Conservation (phyloP, 2,329 filamentous ascomycete species). For the Sphaerostilbella broomeana region DNA sequence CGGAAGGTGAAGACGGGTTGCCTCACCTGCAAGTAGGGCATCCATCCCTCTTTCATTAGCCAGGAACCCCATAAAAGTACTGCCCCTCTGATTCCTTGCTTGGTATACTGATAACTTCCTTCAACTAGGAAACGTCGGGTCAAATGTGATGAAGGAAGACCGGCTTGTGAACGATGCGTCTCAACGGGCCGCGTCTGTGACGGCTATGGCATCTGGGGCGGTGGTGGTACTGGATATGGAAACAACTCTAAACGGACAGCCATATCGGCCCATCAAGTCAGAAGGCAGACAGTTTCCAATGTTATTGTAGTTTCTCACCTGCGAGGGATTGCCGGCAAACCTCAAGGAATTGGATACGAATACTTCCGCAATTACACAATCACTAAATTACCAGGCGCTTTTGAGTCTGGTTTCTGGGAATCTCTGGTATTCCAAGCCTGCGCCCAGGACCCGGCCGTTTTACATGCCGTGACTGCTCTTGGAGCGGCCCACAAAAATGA, state of each 20-base stretch:
- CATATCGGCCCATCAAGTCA: neutral
- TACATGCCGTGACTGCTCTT: slow-evolving; percentile 36
- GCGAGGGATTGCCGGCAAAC: slow-evolving; percentile 1
- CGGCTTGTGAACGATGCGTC: slow-evolving; percentile 16
- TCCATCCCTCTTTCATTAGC: slow-evolving; percentile 4
- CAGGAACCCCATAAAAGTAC: neutral
- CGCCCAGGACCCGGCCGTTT: slow-evolving; percentile 31
- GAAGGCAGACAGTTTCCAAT: too few relatives aligned
- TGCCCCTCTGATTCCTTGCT: too few relatives aligned
- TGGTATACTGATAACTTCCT: neutral
- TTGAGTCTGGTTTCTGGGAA: slow-evolving; percentile 32
- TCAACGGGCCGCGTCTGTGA: slow-evolving; percentile 23
- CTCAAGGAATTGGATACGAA: slow-evolving; percentile 17
- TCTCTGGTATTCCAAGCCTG: slow-evolving; percentile 33
- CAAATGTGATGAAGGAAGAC: slow-evolving; percentile 32
- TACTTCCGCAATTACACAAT: slow-evolving; percentile 16
- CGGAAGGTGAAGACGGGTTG: slow-evolving; percentile 23
- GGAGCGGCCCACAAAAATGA: slow-evolving; percentile 28
- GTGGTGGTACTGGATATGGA: slow-evolving; percentile 9
- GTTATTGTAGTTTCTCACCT: slow-evolving; percentile 5
- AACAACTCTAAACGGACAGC: neutral
- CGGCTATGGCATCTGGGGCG: slow-evolving; percentile 32
- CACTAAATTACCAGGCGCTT: slow-evolving; percentile 29
- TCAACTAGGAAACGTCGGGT: slow-evolving; percentile 15
- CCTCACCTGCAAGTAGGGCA: slow-evolving; percentile 25